Evolutionary conservation across 495 filamentous ascomycete species (phyloP).

Genomic region (Hyaloscypha variabilis): DNA sequence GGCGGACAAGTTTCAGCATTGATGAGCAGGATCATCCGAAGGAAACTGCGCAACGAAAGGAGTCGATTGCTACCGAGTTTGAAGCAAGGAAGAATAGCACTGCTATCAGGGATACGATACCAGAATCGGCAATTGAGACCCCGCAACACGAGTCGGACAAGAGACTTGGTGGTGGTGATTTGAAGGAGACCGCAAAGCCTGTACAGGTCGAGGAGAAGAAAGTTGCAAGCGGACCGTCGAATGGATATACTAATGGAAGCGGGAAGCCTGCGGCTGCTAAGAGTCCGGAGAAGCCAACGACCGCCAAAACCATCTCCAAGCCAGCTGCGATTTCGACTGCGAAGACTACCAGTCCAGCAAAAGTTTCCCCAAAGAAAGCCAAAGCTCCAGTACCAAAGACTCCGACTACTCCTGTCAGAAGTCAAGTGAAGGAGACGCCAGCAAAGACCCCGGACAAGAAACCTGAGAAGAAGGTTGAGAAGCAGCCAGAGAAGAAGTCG

Average conservation of each 20-base stretch:
- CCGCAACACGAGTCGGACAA: constrained; percentile 30
- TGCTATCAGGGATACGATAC: constrained; percentile 24
- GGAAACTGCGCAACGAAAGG: constrained; percentile 20
- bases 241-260: constrained; percentile 29
- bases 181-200: constrained; percentile 7
- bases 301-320: constrained; percentile 42
- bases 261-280: constrained; percentile 30
- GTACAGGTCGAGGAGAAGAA: constrained; percentile 22
- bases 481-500: constrained; percentile 22
- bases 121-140: constrained; percentile 27
- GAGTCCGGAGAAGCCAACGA: constrained; percentile 27
- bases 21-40: constrained; percentile 26
- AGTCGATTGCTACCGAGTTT: constrained; percentile 23
- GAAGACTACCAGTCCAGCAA: constrained; percentile 38
- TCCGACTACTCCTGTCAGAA: constrained; percentile 28
- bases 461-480: constrained; percentile 15
- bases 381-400: constrained; percentile 31
- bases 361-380: constrained; percentile 35
- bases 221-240: constrained; percentile 3
- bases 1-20: constrained; percentile 32
- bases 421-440: constrained; percentile 9
- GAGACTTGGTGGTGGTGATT: constrained; percentile 2
- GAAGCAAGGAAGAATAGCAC: constrained; percentile 21
- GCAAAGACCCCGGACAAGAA: constrained; percentile 21
- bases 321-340: constrained; percentile 44